Conservation (phyloP, 2,329 filamentous ascomycete species). For the Aspergillus fumigatiaffinis region DNA sequence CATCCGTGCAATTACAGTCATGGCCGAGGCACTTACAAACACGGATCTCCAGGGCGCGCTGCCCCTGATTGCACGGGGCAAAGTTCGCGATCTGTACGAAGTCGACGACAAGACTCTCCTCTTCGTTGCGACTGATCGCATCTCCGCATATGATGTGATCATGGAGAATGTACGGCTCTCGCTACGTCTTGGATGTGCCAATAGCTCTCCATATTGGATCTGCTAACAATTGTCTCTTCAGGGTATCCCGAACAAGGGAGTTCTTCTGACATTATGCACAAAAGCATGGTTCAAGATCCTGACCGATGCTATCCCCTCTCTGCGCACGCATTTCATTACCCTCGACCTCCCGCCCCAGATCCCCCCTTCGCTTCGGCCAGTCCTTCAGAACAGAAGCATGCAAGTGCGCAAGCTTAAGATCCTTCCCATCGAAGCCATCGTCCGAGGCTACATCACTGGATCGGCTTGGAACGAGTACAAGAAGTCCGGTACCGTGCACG, state of each 20-base stretch:
- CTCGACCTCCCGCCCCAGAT: constrained; percentile 53
- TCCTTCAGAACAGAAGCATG: constrained; percentile 68
- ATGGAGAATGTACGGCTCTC: constrained; percentile 66
- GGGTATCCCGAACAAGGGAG: constrained; percentile 66
- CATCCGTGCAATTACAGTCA: background rate
- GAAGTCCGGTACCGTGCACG: constrained; percentile 72
- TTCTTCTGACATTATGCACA: constrained; percentile 64
- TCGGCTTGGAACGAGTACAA: constrained; percentile 78
- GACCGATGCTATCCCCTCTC: constrained; percentile 50
- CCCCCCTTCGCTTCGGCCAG: constrained; percentile 45
- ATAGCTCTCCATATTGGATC: background rate
- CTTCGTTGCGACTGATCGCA: constrained; percentile 82
- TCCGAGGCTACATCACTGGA: constrained; percentile 87
- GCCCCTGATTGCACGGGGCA: constrained; percentile 57
- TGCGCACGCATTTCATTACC: constrained; percentile 62
- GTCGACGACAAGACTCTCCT: constrained; percentile 68
- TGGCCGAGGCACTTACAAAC: constrained; percentile 31
- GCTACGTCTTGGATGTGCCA: constrained; percentile 25
- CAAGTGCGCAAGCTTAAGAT: constrained; percentile 69
- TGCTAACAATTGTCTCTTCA: constrained; percentile 25
- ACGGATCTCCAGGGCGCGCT: constrained; percentile 43
- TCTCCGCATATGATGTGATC: constrained; percentile 93
- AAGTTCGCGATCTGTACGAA: constrained; percentile 78
- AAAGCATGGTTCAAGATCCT: constrained; percentile 66
- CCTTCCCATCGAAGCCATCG: constrained; percentile 76